These are phyloP conservation scores for Nelumbo lutea DNA, from an alignment of 164 flowering plant genomes.

Conservation along the genomic window DNA sequence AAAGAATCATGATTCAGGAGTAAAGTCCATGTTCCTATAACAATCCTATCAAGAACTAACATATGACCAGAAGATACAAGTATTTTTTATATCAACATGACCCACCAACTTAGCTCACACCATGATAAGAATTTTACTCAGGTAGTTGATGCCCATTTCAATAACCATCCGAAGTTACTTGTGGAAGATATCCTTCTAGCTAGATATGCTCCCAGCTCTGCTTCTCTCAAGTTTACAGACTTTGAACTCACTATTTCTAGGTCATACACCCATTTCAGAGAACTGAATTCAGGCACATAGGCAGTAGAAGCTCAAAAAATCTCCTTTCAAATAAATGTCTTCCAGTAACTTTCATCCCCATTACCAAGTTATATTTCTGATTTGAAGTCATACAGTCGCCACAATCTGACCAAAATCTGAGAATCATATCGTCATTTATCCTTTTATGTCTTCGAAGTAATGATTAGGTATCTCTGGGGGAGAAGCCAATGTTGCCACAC, in stretches of 20 bases:
- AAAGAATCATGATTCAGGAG: no score
- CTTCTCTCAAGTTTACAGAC: not conserved
- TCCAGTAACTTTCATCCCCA: not conserved
- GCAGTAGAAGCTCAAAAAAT: not conserved
- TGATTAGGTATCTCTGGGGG: slow-evolving; percentile 41
- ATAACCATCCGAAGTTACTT: no score
- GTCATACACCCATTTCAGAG: not conserved
- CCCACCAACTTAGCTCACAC: not conserved
- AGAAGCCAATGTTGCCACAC: slow-evolving; percentile 40
- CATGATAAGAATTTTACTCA: no score
- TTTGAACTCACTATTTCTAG: not conserved
- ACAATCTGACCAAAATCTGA: not conserved
- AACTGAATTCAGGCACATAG: not conserved
- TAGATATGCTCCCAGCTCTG: not conserved
- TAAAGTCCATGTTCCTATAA: no score
- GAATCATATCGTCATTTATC: not conserved
- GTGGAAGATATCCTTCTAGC: no score
- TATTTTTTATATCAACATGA: not conserved
- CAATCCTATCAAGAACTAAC: no score
- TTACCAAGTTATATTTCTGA: not conserved
- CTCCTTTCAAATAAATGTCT: not conserved
- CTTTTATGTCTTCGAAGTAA: slow-evolving; percentile 35
- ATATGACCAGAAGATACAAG: no score
- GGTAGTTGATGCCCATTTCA: no score
- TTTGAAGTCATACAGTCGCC: not conserved